phyloP scores from a whole-genome alignment of 2,329 filamentous ascomycete genomes.

The Westerdykella sp. region DNA sequence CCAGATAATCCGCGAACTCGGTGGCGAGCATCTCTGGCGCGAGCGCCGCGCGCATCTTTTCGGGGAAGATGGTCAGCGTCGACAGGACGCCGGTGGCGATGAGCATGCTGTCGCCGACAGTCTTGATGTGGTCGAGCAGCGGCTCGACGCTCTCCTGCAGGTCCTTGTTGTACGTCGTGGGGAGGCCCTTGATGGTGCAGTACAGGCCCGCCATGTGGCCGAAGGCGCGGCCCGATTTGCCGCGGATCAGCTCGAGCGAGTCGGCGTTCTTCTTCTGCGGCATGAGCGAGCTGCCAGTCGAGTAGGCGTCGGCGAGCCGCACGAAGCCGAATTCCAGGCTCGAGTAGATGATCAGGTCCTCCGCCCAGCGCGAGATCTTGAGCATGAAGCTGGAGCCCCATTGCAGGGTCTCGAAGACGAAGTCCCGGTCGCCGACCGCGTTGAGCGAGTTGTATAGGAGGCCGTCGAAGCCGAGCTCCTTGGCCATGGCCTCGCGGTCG shows the following conservation, averaged over 20 bases:
- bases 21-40: slow-evolving; percentile 75
- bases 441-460: slow-evolving; percentile 72
- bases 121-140: slow-evolving; percentile 80
- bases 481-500: slow-evolving; percentile 70
- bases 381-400: slow-evolving; percentile 74
- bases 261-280: slow-evolving; percentile 82
- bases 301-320: slow-evolving; percentile 70
- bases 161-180: slow-evolving; percentile 85
- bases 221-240: slow-evolving; percentile 69
- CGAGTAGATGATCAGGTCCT: slow-evolving; percentile 81
- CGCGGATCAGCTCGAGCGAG: slow-evolving; percentile 67
- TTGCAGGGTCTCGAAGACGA: slow-evolving; percentile 73
- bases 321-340: slow-evolving; percentile 72
- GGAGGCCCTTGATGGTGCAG: slow-evolving; percentile 69
- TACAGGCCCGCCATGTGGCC: slow-evolving; percentile 77
- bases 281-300: slow-evolving; percentile 71
- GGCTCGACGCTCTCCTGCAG: slow-evolving; percentile 82
- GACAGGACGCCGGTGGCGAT: slow-evolving; percentile 77
- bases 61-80: slow-evolving; percentile 37
- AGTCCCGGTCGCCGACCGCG: slow-evolving; percentile 71
- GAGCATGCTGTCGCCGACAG: slow-evolving; percentile 70
- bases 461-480: slow-evolving; percentile 73
- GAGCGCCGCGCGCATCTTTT: slow-evolving; percentile 54
- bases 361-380: slow-evolving; percentile 73
- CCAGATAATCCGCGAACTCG: slow-evolving; percentile 40